Conservation (phyloP, 2,329 filamentous ascomycete genomes). For the Colletotrichum cordylinicola region DNA sequence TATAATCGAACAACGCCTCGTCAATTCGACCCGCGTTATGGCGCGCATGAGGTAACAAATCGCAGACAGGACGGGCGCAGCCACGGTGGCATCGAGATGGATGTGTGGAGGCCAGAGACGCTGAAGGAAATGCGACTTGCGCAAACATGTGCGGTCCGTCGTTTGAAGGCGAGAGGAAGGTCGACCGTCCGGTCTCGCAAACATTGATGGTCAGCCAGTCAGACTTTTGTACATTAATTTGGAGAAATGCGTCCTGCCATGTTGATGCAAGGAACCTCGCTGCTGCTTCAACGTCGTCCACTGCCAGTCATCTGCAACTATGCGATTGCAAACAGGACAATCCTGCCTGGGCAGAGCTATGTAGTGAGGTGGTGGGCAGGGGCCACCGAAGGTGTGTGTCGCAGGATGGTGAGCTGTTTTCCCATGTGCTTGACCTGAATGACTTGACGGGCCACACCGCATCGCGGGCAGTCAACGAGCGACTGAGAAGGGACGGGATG, state of each 20-base stretch:
- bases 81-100: not conserved
- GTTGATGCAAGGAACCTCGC: constrained; percentile 18
- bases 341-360: not conserved
- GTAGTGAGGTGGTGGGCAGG: not conserved
- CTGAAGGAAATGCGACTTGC: not conserved
- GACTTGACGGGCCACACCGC: not conserved
- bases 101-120: not conserved
- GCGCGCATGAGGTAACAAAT: not conserved
- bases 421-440: not conserved
- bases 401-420: not conserved
- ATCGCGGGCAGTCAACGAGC: not conserved
- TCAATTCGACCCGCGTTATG: not conserved
- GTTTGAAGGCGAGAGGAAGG: not conserved
- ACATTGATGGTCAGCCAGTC: not conserved
- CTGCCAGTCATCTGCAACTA: not conserved
- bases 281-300: not conserved
- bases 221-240: constrained; percentile 6
- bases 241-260: constrained; percentile 17
- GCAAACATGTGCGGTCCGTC: not conserved
- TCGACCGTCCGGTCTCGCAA: constrained; percentile 13
- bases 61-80: not conserved
- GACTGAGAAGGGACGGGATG: not conserved
- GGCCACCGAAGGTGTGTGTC: not conserved
- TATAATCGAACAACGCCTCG: not conserved
- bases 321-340: constrained; percentile 6